Base-by-base conservation (phyloP, 2,329 filamentous ascomycete genomes). In the Aschersonia sp. region DNA sequence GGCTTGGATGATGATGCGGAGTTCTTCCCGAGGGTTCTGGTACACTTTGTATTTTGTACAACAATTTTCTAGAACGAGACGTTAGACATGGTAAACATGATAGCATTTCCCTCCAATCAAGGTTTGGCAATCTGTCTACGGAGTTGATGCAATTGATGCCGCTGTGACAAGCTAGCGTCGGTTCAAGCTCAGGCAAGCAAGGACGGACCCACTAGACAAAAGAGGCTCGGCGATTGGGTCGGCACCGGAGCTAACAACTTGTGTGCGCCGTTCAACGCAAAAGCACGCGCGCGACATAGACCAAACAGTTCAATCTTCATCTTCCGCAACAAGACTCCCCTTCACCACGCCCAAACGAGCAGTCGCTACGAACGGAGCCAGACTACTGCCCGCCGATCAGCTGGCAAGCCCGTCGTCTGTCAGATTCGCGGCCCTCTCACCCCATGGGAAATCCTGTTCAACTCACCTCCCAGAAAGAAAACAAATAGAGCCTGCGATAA, bases 191-290 rank as follows among this genome's bases (percentile, higher is more conserved):
- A 20, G 20, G 20, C 20, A 20, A 20, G 20, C 20, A 20, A 2
- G 20, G 20, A 20, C 20, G 20, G 20, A 20, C 20, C 20, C 20
- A 51, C 45, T 44, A 45, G 31, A 30, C n/a, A 44, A 43, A 44
- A 40, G 40, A 44, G 40, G 31, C 38, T 46, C 45, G 48, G 42
- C 44, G 46, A 50, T 42, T 32, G 44, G 32, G 40, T 50, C 50
- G 48, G 46, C 35, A 31, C 10, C 35, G 43, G 47, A 30, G 45
- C 40, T 5, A 44, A 47, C 47, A 46, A 38, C 9, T 46, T 47
- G 9, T 30, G 31, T 45, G 41, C 45, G 45, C 48, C 45, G 35
- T 41, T 38, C 32, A 38, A 10, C 32, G 6, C 35, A 9, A 28
- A 30, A 41, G 31, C 30, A 44, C 20, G 44, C 42, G 28, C 32